These are phyloP conservation scores for Blastocladiella emersonii DNA, from an alignment of 371 early-diverging fungal species.

Conservation along the genomic window DNA sequence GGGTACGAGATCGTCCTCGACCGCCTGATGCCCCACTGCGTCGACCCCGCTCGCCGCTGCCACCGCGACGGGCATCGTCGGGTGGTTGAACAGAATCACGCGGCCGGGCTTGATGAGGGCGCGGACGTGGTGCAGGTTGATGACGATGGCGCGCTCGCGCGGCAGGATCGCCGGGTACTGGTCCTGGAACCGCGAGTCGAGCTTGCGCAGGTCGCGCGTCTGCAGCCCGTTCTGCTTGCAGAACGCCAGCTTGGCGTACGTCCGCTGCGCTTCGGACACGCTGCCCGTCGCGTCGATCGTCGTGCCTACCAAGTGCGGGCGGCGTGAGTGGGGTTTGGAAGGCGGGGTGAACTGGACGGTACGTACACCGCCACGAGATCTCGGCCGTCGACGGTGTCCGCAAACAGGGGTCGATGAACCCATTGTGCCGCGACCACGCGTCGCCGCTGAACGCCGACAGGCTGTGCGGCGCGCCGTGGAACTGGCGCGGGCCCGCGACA, in stretches of 20 bases:
- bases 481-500: too few relatives aligned
- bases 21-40: too few relatives aligned
- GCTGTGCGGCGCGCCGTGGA: too few relatives aligned
- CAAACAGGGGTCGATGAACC: neutral
- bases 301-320: too few relatives aligned
- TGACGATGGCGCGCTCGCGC: neutral
- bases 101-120: constrained; percentile 1
- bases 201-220: constrained; percentile 8
- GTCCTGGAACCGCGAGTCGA: constrained; percentile 3
- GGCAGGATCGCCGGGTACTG: constrained; percentile 7
- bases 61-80: neutral
- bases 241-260: neutral
- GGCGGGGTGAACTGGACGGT: too few relatives aligned
- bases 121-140: constrained; percentile 1
- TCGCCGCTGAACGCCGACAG: too few relatives aligned
- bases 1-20: neutral
- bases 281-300: neutral
- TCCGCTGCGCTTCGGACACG: neutral
- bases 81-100: constrained; percentile 1
- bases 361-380: neutral
- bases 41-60: too few relatives aligned
- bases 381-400: neutral
- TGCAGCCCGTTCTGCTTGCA: constrained; percentile 1
- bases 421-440: too few relatives aligned
- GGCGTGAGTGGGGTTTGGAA: too few relatives aligned